Evolutionary conservation across 805 yeast genomes (phyloP), one percentile per base, ranked within the genome.

Genomic region (Saccharomyces kudriavzevii): DNA sequence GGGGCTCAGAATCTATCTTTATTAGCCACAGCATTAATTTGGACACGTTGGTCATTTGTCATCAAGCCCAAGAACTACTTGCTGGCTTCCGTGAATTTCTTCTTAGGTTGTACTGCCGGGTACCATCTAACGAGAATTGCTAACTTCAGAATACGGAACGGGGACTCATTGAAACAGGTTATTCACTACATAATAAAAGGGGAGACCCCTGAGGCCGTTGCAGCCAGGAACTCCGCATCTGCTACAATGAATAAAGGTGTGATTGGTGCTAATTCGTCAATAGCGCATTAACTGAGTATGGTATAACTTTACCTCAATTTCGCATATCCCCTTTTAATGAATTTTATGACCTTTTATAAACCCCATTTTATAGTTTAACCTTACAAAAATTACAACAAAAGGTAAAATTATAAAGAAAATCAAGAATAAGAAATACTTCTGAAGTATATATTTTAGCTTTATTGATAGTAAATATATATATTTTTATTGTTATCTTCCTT

Each of bases 21-120:
- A 54, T 78, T 87, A 62, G 90, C 91, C 48, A 92, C 99, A 1
- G 99, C 97, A 52, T 82, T 82, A 52, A 89, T 92, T 63, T 92
- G 99, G 99, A 92, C 99, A 35, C 83, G 99, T 71, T 92, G 98
- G 98, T 90, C 97, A 14, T 81, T 91, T 72, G 94, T 91, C 58
- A 92, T 92, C 67, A 82, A 76, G 59, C 99, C 99, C 45, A 85
- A 86, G 73, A 92, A 92, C 73, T 77, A 79, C 61, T 74, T 94
- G 56, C 77, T 94, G 60, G 99, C 98, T 3, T 82, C 92, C 28
- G 99, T 92, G 53, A 92, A 92, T 74, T 89, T 90, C 77, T 92
- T 94, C 79, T 75, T 92, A 52, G 96, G 96, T 26, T 74, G 84
- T 30, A 96, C 95, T 49, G 97, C 98, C 2, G 87, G 92, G 29